These are phyloP conservation scores for Coccinonectria pachysandricola DNA, from an alignment of 2,329 filamentous ascomycete genomes.

Conservation along the genomic window DNA sequence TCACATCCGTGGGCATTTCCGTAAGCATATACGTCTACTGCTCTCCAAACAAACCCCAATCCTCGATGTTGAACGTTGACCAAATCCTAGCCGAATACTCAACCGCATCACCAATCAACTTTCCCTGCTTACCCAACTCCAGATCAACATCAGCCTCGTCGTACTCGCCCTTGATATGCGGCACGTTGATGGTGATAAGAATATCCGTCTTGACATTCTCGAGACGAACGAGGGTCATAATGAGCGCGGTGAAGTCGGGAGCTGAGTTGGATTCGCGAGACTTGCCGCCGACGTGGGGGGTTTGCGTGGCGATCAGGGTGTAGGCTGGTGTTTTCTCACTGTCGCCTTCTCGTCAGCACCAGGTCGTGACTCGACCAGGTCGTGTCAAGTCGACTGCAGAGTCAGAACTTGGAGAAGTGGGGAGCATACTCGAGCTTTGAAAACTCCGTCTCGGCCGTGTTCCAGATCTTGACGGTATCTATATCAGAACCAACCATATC, in stretches of 20 bases:
- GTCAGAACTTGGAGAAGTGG: background rate
- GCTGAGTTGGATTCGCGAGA: conserved; percentile 26
- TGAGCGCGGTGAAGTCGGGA: conserved; percentile 61
- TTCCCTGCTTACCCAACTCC: conserved; percentile 53
- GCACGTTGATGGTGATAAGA: conserved; percentile 78
- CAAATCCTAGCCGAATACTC: conserved; percentile 60
- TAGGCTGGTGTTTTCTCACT: conserved; percentile 47
- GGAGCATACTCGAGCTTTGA: conserved; percentile 40
- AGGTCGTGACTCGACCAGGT: no score
- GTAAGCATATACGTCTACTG: no score
- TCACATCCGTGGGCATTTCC: no score
- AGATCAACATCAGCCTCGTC: conserved; percentile 61
- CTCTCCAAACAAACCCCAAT: conserved; percentile 63
- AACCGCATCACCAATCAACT: conserved; percentile 56
- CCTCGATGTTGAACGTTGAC: conserved; percentile 64
- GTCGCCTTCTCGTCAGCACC: no score
- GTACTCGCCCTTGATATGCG: conserved; percentile 67
- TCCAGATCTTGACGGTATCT: conserved; percentile 56
- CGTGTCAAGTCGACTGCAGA: no score
- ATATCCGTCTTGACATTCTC: conserved; percentile 69
- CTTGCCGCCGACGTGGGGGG: conserved; percentile 27
- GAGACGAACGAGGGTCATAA: conserved; percentile 68
- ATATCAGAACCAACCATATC: conserved; percentile 57
- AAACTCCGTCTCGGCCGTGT: conserved; percentile 50
- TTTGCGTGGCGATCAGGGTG: conserved; percentile 59